A percentile compares a stretch with the other conserved stretches of the same genome.
phyloP scores from a whole-genome alignment of 257 asterid genomes.

The Ilex asprella region DNA sequence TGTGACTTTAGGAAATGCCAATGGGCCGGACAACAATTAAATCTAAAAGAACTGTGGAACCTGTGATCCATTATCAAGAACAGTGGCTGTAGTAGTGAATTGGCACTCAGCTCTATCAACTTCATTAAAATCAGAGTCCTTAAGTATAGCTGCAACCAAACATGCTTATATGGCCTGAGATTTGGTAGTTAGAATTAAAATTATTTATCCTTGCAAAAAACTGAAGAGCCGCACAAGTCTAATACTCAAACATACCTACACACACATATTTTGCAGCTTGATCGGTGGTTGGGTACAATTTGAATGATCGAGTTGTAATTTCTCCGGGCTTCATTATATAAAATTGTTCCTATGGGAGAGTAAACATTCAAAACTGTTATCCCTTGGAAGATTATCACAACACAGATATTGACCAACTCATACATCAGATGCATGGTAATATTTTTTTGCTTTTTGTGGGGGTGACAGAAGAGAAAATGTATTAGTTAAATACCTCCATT shows the following conservation, averaged over 20 bases:
- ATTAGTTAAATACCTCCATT: constrained; percentile 64
- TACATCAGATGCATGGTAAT: not conserved
- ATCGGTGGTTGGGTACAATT: constrained; percentile 83
- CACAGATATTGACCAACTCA: not conserved
- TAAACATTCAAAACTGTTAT: constrained; percentile 12
- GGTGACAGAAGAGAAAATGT: not conserved
- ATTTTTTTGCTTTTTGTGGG: not conserved
- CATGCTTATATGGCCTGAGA: constrained; percentile 7
- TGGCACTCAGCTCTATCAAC: constrained; percentile 96
- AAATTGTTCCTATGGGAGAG: constrained; percentile 65
- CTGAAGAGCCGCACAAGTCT: not conserved
- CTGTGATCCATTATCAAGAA: constrained; percentile 93
- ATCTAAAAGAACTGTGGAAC: constrained; percentile 21
- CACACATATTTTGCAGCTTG: constrained; percentile 90
- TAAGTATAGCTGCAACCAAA: constrained; percentile 72
- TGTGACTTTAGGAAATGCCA: too few species aligned
- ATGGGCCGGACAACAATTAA: too few species aligned
- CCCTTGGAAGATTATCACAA: not conserved
- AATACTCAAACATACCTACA: constrained; percentile 37
- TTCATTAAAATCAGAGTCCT: constrained; percentile 85
- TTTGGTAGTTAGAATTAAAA: not conserved
- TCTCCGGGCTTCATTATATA: constrained; percentile 91
- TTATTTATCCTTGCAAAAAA: not conserved
- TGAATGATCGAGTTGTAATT: constrained; percentile 63
- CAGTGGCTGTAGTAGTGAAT: constrained; percentile 86